Conservation (phyloP, 2,329 filamentous ascomycete species). For the Verticillium zaregamsianum region DNA sequence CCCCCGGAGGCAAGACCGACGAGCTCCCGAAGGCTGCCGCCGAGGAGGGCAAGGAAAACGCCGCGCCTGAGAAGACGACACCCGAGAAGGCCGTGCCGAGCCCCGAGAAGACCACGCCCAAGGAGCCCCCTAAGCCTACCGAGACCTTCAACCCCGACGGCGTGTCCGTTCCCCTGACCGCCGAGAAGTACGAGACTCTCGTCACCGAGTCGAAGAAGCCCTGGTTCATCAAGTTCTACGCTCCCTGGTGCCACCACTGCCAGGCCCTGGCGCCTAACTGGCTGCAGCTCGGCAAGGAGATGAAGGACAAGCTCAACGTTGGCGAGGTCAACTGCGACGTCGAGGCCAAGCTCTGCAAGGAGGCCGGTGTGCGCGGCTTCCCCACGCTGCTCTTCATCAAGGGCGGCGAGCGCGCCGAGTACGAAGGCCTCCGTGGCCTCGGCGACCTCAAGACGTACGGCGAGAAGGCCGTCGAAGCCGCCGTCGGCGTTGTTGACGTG, state of each 20-base stretch:
- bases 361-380: constrained; percentile 73
- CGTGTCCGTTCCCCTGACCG: constrained; percentile 68
- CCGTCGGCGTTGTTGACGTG: constrained; percentile 75
- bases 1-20: constrained; percentile 14
- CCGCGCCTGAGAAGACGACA: constrained; percentile 16
- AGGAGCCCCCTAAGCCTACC: constrained; percentile 48
- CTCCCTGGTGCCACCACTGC: constrained; percentile 95
- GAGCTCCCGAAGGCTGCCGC: constrained; percentile 12
- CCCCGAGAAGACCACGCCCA: constrained; percentile 32
- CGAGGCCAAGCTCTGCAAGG: constrained; percentile 86
- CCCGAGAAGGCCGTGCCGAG: constrained; percentile 14
- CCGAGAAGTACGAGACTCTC: constrained; percentile 78
- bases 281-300: constrained; percentile 84
- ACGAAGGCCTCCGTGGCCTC: constrained; percentile 83
- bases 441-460: constrained; percentile 87
- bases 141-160: constrained; percentile 70
- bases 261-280: constrained; percentile 88
- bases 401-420: constrained; percentile 87
- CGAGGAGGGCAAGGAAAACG: constrained; percentile 24
- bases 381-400: constrained; percentile 93
- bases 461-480: constrained; percentile 77
- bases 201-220: constrained; percentile 86
- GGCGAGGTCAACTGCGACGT: constrained; percentile 94
- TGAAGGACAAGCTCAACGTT: constrained; percentile 85
- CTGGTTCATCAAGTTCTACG: constrained; percentile 99